These are phyloP conservation scores for Phytophthora agathidicida DNA, from an alignment of 352 stramenopile species.

Conservation along the genomic window DNA sequence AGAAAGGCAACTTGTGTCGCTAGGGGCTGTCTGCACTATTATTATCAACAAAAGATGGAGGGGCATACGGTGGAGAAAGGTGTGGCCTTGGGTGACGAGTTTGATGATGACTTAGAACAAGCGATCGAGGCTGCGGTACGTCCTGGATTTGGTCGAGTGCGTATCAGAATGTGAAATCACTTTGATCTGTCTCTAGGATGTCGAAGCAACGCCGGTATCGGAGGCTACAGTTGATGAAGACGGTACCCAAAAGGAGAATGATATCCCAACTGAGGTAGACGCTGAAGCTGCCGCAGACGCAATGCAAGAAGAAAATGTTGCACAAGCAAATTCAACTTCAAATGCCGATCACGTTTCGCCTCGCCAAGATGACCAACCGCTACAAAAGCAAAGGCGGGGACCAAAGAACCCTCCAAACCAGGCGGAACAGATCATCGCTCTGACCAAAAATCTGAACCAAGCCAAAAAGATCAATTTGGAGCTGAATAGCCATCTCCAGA, in stretches of 20 bases:
- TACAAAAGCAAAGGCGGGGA: not conserved
- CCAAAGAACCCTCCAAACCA: conserved; percentile 1
- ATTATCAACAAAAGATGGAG: conserved; percentile 4
- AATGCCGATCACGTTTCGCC: not conserved
- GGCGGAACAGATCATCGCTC: conserved; percentile 16
- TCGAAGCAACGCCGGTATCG: too few species aligned
- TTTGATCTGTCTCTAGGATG: too few species aligned
- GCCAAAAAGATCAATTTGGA: conserved; percentile 54
- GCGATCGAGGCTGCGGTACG: not conserved
- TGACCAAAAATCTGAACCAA: conserved; percentile 49
- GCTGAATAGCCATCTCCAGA: conserved; percentile 52
- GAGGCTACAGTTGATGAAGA: not conserved
- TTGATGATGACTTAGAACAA: conserved; percentile 14
- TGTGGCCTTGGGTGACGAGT: conserved; percentile 5
- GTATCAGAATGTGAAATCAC: conserved; percentile 4
- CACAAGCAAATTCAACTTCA: not conserved
- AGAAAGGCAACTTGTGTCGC: not conserved
- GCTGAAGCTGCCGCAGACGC: not conserved
- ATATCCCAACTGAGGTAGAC: not conserved
- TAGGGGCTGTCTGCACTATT: conserved; percentile 16
- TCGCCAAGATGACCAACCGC: conserved; percentile 3
- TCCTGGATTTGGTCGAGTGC: not conserved
- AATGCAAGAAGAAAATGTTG: conserved; percentile 2
- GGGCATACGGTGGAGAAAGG: conserved; percentile 1
- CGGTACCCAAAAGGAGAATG: not conserved